Conservation (phyloP, 306 rosid genomes). For the Cicer bijugum region DNA sequence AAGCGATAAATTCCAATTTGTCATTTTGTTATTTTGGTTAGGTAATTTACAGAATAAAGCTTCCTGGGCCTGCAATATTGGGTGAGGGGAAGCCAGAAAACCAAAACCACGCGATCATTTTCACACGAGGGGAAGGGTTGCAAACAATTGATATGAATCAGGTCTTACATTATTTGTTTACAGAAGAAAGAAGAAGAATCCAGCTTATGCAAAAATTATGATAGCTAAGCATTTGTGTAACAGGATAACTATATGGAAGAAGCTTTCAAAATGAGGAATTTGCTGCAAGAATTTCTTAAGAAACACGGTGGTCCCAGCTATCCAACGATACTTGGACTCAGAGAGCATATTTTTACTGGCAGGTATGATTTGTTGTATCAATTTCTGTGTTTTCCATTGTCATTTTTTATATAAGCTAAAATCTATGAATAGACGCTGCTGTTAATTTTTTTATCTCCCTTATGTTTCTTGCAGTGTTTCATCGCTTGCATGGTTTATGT, state of each 20-base stretch:
- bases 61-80: conserved; percentile 94
- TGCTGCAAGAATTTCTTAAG: conserved; percentile 81
- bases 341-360: conserved; percentile 98
- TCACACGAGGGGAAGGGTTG: conserved; percentile 98
- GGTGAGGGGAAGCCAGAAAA: conserved; percentile 99
- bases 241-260: conserved; percentile 98
- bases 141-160: conserved; percentile 99
- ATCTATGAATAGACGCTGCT: neutral
- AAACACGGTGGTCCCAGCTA: conserved; percentile 67
- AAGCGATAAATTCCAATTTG: conserved; percentile 38
- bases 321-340: conserved; percentile 95
- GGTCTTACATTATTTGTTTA: conserved; percentile 53
- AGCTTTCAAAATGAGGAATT: conserved; percentile 98
- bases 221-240: conserved; percentile 43
- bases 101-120: conserved; percentile 98
- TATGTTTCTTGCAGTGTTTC: conserved; percentile 79
- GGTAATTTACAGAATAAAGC: conserved; percentile 86
- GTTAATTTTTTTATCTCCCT: conserved; percentile 32
- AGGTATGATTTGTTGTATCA: conserved; percentile 58
- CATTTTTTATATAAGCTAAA: conserved; percentile 38
- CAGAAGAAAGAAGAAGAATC: neutral
- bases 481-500: conserved; percentile 99
- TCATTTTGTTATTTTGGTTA: conserved; percentile 47
- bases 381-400: conserved; percentile 39
- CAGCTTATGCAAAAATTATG: conserved; percentile 16